Evolutionary conservation across 2,329 filamentous ascomycete species (phyloP).

Genomic region (Aspergillus pseudoviridinutans): DNA sequence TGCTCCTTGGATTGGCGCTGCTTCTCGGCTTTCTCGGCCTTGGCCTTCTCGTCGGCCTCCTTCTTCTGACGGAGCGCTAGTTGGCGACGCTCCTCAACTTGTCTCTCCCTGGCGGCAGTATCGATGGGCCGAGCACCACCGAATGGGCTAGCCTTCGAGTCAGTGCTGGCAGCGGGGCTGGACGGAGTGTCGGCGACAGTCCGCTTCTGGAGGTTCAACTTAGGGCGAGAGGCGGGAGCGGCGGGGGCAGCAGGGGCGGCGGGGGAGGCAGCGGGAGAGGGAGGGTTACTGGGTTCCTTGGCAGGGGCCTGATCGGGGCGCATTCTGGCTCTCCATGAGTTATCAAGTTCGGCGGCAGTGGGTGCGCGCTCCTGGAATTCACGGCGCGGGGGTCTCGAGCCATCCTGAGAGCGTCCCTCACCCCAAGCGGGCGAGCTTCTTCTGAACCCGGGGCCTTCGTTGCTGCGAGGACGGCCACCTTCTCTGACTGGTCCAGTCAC

Average conservation of each 20-base stretch:
- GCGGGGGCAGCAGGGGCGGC: slow-evolving; percentile 56
- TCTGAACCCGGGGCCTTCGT: slow-evolving; percentile 60
- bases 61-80: slow-evolving; percentile 74
- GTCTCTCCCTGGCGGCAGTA: slow-evolving; percentile 80
- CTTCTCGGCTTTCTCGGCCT: slow-evolving; percentile 65
- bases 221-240: slow-evolving; percentile 65
- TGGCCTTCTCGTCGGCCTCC: slow-evolving; percentile 80
- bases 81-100: slow-evolving; percentile 84
- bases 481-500: slow-evolving; percentile 52
- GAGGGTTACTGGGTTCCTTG: slow-evolving; percentile 70
- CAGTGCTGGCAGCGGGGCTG: slow-evolving; percentile 43
- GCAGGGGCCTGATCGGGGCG: slow-evolving; percentile 72
- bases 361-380: slow-evolving; percentile 70
- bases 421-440: slow-evolving; percentile 72
- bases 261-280: slow-evolving; percentile 63
- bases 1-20: slow-evolving; percentile 47
- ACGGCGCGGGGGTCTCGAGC: slow-evolving; percentile 73
- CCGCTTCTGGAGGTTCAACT: slow-evolving; percentile 82
- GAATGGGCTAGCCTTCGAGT: slow-evolving; percentile 87
- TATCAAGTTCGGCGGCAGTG: slow-evolving; percentile 88
- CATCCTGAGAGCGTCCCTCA: slow-evolving; percentile 64
- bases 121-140: slow-evolving; percentile 92
- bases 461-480: slow-evolving; percentile 56
- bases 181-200: slow-evolving; percentile 74
- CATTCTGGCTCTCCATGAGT: slow-evolving; percentile 90